Percentiles rank a stretch among this genome's conserved stretches.
Evolutionary conservation across 306 rosid genomes (phyloP).

Genomic region (Cajanus cajan): DNA sequence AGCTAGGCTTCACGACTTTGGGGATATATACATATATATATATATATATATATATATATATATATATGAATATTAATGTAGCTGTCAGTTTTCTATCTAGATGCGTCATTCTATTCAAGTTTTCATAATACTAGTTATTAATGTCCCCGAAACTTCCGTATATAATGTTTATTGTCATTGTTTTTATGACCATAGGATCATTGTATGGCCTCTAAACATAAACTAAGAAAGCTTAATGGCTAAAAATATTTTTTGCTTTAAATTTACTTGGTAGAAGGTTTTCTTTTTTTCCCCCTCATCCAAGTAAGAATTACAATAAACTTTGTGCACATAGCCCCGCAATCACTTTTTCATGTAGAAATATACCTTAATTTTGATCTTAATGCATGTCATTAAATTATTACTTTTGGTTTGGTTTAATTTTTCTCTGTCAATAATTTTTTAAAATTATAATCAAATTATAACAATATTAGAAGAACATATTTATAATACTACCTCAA

Average conservation of each 20-base stretch:
- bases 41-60: no score
- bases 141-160: neutral
- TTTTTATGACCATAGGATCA: neutral
- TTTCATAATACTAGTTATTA: neutral
- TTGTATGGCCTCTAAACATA: neutral
- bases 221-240: no score
- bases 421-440: neutral
- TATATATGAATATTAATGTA: neutral
- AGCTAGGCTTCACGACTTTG: neutral
- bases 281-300: neutral
- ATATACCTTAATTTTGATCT: neutral
- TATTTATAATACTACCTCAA: neutral
- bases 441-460: neutral
- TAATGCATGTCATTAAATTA: neutral
- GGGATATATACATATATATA: no score
- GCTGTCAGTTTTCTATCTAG: constrained; percentile 9
- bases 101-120: neutral
- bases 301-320: neutral
- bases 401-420: neutral
- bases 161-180: neutral
- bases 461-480: neutral
- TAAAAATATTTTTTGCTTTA: neutral
- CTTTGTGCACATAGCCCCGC: neutral
- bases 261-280: neutral
- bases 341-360: neutral